A percentile compares a stretch with the other conserved stretches of the same genome.
Evolutionary conservation across 2,329 filamentous ascomycete species (phyloP).

Genomic region (Cryphonectria japonica): DNA sequence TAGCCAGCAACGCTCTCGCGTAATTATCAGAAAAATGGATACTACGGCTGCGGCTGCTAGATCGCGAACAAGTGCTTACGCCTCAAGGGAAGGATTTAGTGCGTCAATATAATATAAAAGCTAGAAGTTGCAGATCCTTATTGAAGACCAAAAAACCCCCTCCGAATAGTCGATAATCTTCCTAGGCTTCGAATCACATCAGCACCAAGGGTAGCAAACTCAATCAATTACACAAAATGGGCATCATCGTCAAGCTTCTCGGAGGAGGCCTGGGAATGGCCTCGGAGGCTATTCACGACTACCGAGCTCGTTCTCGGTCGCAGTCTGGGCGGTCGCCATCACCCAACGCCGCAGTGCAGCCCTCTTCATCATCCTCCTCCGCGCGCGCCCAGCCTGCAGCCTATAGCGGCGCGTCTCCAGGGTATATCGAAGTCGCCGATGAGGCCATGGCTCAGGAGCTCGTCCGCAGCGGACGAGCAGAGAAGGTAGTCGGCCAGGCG

Average conservation of each 20-base stretch:
- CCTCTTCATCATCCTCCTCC: conserved; percentile 12
- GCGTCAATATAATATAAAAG: too few relatives aligned
- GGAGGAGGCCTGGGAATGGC: conserved; percentile 31
- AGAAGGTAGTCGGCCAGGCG: conserved; percentile 11
- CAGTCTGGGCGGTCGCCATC: conserved; percentile 17
- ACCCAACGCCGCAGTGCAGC: not conserved
- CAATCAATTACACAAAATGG: not conserved
- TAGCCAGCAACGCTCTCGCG: not conserved
- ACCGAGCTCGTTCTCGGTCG: conserved; percentile 27
- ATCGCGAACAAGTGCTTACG: not conserved
- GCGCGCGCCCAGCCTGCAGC: not conserved
- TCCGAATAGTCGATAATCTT: too few relatives aligned
- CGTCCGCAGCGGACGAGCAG: conserved; percentile 15
- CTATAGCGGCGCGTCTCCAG: conserved; percentile 10
- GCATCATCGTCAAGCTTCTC: conserved; percentile 21
- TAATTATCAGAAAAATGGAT: not conserved
- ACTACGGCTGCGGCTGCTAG: not conserved
- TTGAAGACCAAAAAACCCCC: too few relatives aligned
- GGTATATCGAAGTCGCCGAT: conserved; percentile 27
- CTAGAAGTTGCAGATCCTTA: not conserved
- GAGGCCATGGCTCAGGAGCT: conserved; percentile 19
- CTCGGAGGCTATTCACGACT: conserved; percentile 33
- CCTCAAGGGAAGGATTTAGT: not conserved
- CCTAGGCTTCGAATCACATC: not conserved
- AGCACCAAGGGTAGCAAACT: not conserved